These are phyloP conservation scores for Diaporthe citrichinensis DNA, from an alignment of 2,329 filamentous ascomycete genomes.

Conservation along the genomic window DNA sequence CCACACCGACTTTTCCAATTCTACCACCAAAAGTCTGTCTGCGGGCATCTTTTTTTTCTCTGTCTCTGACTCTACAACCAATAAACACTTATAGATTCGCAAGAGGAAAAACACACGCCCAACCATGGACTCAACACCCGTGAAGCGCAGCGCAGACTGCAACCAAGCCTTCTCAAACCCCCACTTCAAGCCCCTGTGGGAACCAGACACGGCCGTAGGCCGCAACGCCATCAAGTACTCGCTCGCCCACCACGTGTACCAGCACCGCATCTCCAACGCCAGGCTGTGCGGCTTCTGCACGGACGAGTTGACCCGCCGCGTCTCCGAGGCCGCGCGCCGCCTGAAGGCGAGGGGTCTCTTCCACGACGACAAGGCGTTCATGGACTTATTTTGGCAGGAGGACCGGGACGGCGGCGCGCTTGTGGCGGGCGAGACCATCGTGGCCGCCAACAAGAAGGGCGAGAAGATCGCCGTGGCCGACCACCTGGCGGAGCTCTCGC, in stretches of 20 bases:
- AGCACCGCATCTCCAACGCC: background rate
- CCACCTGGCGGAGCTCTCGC: background rate
- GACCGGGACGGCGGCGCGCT: background rate
- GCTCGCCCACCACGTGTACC: background rate
- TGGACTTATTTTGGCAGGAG: background rate
- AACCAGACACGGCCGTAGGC: background rate
- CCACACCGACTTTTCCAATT: too few relatives aligned
- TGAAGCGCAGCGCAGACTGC: background rate
- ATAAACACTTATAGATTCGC: too few relatives aligned
- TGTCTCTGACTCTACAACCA: background rate
- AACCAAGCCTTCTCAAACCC: background rate
- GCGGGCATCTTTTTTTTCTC: too few relatives aligned
- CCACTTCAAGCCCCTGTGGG: background rate
- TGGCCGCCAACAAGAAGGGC: background rate
- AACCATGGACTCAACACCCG: background rate
- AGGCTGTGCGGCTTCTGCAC: background rate
- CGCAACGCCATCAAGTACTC: background rate
- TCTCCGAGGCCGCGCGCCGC: background rate
- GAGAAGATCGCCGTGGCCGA: background rate
- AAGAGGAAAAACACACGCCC: too few relatives aligned
- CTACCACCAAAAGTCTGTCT: too few relatives aligned
- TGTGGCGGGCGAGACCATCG: background rate
- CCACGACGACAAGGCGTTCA: background rate
- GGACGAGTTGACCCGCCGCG: background rate
- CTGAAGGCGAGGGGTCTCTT: background rate